phyloP scores from a whole-genome alignment of 2,329 filamentous ascomycete genomes.

The Sporothrix humicola region DNA sequence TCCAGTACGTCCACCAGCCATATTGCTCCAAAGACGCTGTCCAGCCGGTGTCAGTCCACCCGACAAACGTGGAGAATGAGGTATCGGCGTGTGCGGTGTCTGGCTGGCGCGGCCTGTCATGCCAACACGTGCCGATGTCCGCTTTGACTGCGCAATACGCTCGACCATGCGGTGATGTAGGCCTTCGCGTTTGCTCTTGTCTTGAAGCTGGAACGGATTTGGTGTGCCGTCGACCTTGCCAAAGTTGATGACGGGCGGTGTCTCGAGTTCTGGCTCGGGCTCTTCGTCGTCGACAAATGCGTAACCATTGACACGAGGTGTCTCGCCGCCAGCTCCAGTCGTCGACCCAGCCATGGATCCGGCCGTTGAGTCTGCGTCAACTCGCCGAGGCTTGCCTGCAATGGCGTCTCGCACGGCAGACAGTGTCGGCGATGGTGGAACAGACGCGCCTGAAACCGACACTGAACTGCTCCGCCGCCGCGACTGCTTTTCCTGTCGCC shows the following conservation, averaged over 20 bases:
- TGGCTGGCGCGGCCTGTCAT: conserved; percentile 63
- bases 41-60: conserved; percentile 74
- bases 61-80: conserved; percentile 66
- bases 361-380: conserved; percentile 64
- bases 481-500: neutral
- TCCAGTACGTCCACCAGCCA: conserved; percentile 43
- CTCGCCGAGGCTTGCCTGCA: conserved; percentile 68
- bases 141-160: conserved; percentile 73
- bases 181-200: conserved; percentile 76
- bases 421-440: conserved; percentile 79
- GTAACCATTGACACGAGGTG: conserved; percentile 90
- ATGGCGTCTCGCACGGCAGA: conserved; percentile 86
- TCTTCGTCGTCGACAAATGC: conserved; percentile 85
- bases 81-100: conserved; percentile 72
- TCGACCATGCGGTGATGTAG: conserved; percentile 89
- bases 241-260: conserved; percentile 58
- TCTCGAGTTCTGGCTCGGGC: conserved; percentile 49
- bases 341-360: conserved; percentile 30
- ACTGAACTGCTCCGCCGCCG: conserved; percentile 32
- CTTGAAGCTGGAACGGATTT: conserved; percentile 80
- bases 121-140: conserved; percentile 63
- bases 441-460: conserved; percentile 47
- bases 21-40: conserved; percentile 68
- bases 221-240: conserved; percentile 66
- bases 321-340: conserved; percentile 70